Evolutionary conservation across 2,329 filamentous ascomycete species (phyloP).

Genomic region (Stachybotrys chlorohalonatus): DNA sequence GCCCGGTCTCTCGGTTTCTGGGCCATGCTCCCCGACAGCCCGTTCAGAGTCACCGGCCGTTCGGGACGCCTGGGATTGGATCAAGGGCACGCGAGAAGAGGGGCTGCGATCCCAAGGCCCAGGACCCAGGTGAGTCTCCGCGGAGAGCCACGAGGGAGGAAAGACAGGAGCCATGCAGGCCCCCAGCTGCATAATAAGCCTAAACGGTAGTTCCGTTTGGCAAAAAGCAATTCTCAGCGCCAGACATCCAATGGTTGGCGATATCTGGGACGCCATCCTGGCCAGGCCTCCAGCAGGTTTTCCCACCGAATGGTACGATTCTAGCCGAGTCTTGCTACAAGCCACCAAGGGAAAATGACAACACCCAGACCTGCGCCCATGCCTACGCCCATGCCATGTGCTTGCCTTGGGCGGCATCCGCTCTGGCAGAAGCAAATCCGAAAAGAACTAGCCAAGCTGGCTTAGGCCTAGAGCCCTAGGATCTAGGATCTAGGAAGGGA

Average conservation of each 20-base stretch:
- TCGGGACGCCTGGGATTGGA: background rate
- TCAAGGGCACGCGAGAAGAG: background rate
- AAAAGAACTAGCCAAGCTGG: background rate
- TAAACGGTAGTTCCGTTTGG: background rate
- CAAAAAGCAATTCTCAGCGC: background rate
- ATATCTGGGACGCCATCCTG: background rate
- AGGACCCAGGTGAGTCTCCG: background rate
- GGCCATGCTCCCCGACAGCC: background rate
- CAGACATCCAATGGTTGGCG: background rate
- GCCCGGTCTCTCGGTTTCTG: background rate
- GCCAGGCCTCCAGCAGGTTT: background rate
- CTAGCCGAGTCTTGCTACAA: background rate
- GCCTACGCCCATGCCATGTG: background rate
- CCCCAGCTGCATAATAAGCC: background rate
- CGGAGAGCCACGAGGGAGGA: background rate
- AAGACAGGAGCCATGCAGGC: background rate
- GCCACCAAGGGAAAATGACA: background rate
- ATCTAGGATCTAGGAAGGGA: background rate
- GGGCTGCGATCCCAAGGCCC: background rate
- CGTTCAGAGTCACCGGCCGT: background rate
- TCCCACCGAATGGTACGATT: background rate
- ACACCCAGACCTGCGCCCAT: background rate
- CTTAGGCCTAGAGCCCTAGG: background rate
- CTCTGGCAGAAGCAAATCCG: background rate
- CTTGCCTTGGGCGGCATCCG: background rate